Evolutionary conservation across 257 asterid species (phyloP).

Genomic region (Cordia subcordata): DNA sequence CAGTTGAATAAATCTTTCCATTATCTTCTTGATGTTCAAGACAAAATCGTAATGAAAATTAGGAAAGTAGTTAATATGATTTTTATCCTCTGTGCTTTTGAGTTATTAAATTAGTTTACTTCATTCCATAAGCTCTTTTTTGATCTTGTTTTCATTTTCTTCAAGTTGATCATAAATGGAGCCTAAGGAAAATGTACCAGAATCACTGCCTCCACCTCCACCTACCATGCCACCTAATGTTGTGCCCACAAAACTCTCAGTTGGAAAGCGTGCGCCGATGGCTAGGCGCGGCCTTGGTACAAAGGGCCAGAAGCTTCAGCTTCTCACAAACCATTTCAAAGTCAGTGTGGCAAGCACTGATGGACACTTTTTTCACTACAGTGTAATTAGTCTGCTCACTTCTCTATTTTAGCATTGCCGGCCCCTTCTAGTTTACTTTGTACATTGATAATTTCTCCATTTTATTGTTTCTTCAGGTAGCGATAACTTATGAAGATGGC

Average conservation of each 20-base stretch:
- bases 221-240: slow-evolving; percentile 25
- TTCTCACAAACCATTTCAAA: slow-evolving; percentile 53
- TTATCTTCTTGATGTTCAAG: no score
- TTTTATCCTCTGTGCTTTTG: no score
- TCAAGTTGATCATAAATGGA: slow-evolving; percentile 15
- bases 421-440: neutral
- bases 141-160: no score
- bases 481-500: slow-evolving; percentile 56
- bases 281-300: slow-evolving; percentile 34
- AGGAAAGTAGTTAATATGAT: no score
- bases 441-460: neutral
- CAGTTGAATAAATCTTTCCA: no score
- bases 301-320: slow-evolving; percentile 30
- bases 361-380: slow-evolving; percentile 51
- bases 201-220: slow-evolving; percentile 35
- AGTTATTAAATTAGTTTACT: no score
- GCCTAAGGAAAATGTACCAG: no score
- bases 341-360: slow-evolving; percentile 38
- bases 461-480: slow-evolving; percentile 31
- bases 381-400: slow-evolving; percentile 28
- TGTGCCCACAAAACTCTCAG: slow-evolving; percentile 21
- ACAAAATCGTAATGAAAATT: no score
- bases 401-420: neutral
- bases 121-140: no score
- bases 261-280: slow-evolving; percentile 40